Conservation (phyloP, 2,329 filamentous ascomycete species). For the Coleophoma cylindrospora region DNA sequence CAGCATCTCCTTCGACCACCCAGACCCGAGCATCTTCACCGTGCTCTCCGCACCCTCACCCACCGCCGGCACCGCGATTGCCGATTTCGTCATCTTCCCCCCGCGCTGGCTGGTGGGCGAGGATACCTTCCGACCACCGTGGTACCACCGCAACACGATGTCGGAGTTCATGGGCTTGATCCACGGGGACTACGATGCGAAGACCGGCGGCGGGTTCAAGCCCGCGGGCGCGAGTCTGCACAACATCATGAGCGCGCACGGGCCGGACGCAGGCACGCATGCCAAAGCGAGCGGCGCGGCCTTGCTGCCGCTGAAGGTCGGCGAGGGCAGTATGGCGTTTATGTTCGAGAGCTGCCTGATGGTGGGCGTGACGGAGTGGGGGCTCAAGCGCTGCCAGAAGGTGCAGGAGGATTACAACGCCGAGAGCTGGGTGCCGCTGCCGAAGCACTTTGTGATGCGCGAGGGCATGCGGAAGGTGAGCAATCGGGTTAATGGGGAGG, state of each 20-base stretch:
- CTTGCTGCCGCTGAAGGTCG: slow-evolving; percentile 49
- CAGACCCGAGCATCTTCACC: slow-evolving; percentile 73
- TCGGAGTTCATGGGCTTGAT: slow-evolving; percentile 64
- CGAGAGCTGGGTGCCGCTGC: slow-evolving; percentile 58
- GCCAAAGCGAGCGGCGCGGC: slow-evolving; percentile 47
- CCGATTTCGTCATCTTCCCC: slow-evolving; percentile 62
- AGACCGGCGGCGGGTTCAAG: slow-evolving; percentile 50
- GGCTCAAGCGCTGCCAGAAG: slow-evolving; percentile 61
- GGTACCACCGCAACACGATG: slow-evolving; percentile 62
- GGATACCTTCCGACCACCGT: slow-evolving; percentile 54
- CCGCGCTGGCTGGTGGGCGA: slow-evolving; percentile 59
- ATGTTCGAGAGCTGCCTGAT: slow-evolving; percentile 64
- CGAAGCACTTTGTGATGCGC: slow-evolving; percentile 37
- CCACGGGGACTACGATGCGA: slow-evolving; percentile 54
- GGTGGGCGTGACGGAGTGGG: slow-evolving; percentile 71
- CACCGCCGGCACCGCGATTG: slow-evolving; percentile 51
- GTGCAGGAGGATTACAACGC: slow-evolving; percentile 65
- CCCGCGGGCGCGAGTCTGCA: slow-evolving; percentile 58
- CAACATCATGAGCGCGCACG: slow-evolving; percentile 59
- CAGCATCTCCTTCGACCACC: slow-evolving; percentile 69
- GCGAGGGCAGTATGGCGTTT: slow-evolving; percentile 57
- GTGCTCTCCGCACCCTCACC: slow-evolving; percentile 55
- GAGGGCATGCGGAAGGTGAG: slow-evolving; percentile 17
- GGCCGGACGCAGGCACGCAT: slow-evolving; percentile 50
- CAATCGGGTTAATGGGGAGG: slow-evolving; percentile 13